A percentile compares a stretch with the other conserved stretches of the same genome.
Evolutionary conservation across 129 eudicot genomes (phyloP).

Genomic region (Ambrosia trifida): DNA sequence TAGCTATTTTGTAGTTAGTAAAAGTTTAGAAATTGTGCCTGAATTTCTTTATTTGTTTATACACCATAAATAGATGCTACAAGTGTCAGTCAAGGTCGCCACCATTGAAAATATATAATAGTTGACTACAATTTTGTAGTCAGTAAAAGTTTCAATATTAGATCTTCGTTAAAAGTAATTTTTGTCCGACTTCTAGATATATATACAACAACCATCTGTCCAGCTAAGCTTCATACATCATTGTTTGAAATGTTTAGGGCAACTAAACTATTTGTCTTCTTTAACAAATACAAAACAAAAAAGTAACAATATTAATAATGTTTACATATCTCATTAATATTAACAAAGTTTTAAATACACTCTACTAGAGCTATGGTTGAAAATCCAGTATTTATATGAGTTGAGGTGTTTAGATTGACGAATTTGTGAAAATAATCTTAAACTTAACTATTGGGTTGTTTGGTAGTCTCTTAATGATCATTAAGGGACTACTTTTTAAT

Average conservation of each 20-base stretch:
- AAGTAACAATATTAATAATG: no score
- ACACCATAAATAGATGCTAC: not conserved
- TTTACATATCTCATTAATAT: no score
- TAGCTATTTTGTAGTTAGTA: no score
- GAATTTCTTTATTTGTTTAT: constrained; percentile 15
- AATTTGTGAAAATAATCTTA: no score
- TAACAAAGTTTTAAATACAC: no score
- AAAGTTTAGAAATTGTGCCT: not conserved
- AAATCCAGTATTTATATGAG: no score
- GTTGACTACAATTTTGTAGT: constrained; percentile 12
- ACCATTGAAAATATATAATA: not conserved
- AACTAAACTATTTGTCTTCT: not conserved
- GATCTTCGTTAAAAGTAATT: not conserved
- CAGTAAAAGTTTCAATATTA: not conserved
- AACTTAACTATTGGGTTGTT: no score
- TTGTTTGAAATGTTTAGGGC: not conserved
- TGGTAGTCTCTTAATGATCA: no score
- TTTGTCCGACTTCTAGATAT: constrained; percentile 27
- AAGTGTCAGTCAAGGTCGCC: not conserved
- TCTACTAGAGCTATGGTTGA: no score
- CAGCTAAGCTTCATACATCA: constrained; percentile 7
- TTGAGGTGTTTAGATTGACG: no score
- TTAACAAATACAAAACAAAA: not conserved
- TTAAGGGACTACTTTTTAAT: no score
- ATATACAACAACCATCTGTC: not conserved